Evolutionary conservation across 257 asterid species (phyloP).

Genomic region (Penstemon eatonii): DNA sequence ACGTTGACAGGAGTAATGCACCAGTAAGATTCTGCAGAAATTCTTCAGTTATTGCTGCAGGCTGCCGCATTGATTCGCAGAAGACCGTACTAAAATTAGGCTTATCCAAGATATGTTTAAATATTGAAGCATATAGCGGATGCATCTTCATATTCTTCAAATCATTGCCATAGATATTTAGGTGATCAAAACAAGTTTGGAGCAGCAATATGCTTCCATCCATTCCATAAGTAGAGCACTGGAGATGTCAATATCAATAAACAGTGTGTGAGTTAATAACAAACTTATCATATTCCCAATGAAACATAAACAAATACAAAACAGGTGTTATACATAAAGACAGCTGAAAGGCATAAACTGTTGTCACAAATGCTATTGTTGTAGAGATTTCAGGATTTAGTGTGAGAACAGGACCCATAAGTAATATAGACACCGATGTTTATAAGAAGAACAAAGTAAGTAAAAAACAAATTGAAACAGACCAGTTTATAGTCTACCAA

Average conservation of each 20-base stretch:
- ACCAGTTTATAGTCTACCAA: too few relatives aligned
- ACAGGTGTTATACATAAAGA: background rate
- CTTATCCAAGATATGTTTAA: slow-evolving; percentile 67
- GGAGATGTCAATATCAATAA: slow-evolving; percentile 30
- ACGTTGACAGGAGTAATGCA: slow-evolving; percentile 53
- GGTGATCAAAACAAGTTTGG: slow-evolving; percentile 63
- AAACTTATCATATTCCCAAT: background rate
- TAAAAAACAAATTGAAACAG: too few relatives aligned
- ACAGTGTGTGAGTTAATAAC: slow-evolving; percentile 8
- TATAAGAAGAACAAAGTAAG: too few relatives aligned
- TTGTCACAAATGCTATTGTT: too few relatives aligned
- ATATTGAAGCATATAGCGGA: slow-evolving; percentile 64
- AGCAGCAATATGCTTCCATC: slow-evolving; percentile 82
- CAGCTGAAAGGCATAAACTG: background rate
- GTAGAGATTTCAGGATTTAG: too few relatives aligned
- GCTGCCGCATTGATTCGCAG: slow-evolving; percentile 61
- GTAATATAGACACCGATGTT: too few relatives aligned
- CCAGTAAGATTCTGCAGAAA: slow-evolving; percentile 65
- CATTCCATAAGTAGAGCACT: slow-evolving; percentile 63
- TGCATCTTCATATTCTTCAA: slow-evolving; percentile 58
- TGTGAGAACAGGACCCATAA: background rate
- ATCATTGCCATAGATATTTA: slow-evolving; percentile 57
- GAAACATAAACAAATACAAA: slow-evolving; percentile 14
- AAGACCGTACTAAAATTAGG: slow-evolving; percentile 80
- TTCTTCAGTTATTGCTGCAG: slow-evolving; percentile 57